Base-by-base conservation (phyloP, 371 early-diverging fungal genomes). In the Smittium culicis region DNA sequence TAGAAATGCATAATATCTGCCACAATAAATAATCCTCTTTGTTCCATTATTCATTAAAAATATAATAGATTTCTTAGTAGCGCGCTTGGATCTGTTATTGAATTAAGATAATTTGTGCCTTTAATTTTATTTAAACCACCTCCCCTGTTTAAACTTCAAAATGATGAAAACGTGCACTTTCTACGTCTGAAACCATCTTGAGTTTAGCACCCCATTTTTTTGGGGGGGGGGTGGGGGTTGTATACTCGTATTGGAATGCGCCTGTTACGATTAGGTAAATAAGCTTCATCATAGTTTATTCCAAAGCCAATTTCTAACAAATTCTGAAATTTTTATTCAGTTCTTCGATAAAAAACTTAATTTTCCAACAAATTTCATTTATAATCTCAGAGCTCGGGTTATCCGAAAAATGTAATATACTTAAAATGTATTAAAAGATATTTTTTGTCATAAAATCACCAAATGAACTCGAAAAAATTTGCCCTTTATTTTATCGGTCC, bases 131-230 rank as follows among this genome's bases (percentile, higher is more conserved):
- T n/a, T n/a, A 45, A 45, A 45, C 20, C 5, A 11, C 20, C 20
- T 45, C 20, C 3, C 27, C 57, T 16, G 57, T 25, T 16, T 57
- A 57, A 14, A 57, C 25, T 27, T 57, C 25, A 57, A 57, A 57
- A 57, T 25, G 5, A 25, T 57, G 57, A 27, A 8, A 57, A 27
- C 25, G 25, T 3, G 57, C 57, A 57, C n/a, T 57, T n/a, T 57
- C 57, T 5, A 57, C 57, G 27, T 57, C 57, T 5, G 16, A 57
- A 27, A 57, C 57, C 57, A 57, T 57, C 8, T 16, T 16, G 3
- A 57, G 25, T 27, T 57, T 57, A 25, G 57, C 27, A 25, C 57
- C 57, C 27, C 57, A 57, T 57, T 57, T n/a, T n/a, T n/a, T n/a
- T 57, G 57, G 5, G 57, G 27, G 27, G 11, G 3, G 5, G 5